Evolutionary conservation across 1,139 yeast species (phyloP), one percentile per base, ranked within the genome.

Genomic region (Debaryomycetaceae sp.): DNA sequence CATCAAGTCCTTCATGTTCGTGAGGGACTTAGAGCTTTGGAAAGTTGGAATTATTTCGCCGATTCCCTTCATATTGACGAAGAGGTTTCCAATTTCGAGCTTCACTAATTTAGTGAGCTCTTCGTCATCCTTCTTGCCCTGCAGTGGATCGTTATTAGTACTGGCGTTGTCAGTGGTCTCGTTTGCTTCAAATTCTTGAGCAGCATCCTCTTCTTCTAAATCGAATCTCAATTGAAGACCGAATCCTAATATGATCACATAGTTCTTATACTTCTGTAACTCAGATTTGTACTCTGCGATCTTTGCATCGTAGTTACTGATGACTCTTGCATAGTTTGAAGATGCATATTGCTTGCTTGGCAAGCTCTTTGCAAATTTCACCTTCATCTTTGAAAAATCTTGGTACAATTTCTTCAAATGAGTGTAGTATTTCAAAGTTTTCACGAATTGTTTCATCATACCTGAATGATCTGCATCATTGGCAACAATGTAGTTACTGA

Each of bases 151-250:
- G 18, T 17, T 29, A 31, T 37, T 45, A 22, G 31, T 33, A 13
- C 40, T 46, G 17, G 42, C 42, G 9, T 32, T 40, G 15, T 41
- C 41, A 22, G 33, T 7, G 11, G 37, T 28, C 17, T 41, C 38
- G n/a, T 16, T 28, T 7, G 5, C 30, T 31, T 34, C 38, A 28
- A 26, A 22, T 9, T 39, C 41, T 7, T 41, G 52, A 30, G 53
- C 55, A 37, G 51, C 55, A 38, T 59, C 73, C 45, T 70, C 72
- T 5, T 31, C 16, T 14, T 39, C 36, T 43, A 69, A 58, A 41
- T 70, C 74, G 44, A 70, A 69, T 45, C 77, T 63, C 43, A 75
- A 61, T 46, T 70, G 73, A 43, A 76, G 66, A 0, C 77, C 81
- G 50, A 67, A 67, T 6, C 75, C 78, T 37, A 76, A 63, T 36